Percentiles rank a stretch among this genome's conserved stretches.
phyloP scores from a whole-genome alignment of 805 yeast genomes.

The Candida caryicola region DNA sequence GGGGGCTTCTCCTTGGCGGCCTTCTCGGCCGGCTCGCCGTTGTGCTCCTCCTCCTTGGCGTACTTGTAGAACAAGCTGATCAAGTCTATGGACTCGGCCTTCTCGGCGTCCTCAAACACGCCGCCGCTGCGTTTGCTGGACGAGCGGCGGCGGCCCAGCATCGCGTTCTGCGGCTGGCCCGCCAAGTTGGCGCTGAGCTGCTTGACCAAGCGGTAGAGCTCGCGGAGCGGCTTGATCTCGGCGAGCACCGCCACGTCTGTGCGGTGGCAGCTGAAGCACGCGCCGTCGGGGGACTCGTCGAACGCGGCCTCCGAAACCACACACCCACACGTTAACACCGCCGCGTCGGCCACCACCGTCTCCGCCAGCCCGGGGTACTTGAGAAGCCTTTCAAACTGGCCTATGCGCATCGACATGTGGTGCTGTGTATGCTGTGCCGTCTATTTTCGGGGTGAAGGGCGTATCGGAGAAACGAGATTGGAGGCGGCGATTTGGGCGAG shows the following conservation, averaged over 20 bases:
- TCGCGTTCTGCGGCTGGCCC: slow-evolving; percentile 3
- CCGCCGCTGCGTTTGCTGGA: slow-evolving; percentile 20
- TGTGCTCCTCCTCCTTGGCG: slow-evolving; percentile 34
- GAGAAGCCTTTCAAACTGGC: slow-evolving; percentile 20
- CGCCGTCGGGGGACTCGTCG: neutral
- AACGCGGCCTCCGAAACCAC: slow-evolving; percentile 34
- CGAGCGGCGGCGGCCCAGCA: slow-evolving; percentile 13
- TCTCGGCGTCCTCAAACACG: slow-evolving; percentile 4
- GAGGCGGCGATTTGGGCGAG: too few species aligned
- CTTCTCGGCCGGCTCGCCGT: neutral
- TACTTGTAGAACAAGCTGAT: slow-evolving; percentile 37
- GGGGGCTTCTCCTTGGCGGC: neutral
- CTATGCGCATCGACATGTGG: slow-evolving; percentile 11
- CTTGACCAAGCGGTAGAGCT: slow-evolving; percentile 26
- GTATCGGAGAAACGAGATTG: too few species aligned
- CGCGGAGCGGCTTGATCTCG: slow-evolving; percentile 33
- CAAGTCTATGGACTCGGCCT: slow-evolving; percentile 24
- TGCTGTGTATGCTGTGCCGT: slow-evolving; percentile 11
- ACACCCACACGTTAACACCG: slow-evolving; percentile 42
- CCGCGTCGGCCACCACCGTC: slow-evolving; percentile 29
- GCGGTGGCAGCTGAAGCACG: slow-evolving; percentile 26
- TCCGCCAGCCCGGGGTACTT: slow-evolving; percentile 19
- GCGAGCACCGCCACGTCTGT: slow-evolving; percentile 21
- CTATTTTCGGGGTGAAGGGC: too few species aligned
- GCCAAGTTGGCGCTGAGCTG: slow-evolving; percentile 12